Conservation (phyloP, 1,139 yeast genomes). For the Yamadazyma dendronema region DNA sequence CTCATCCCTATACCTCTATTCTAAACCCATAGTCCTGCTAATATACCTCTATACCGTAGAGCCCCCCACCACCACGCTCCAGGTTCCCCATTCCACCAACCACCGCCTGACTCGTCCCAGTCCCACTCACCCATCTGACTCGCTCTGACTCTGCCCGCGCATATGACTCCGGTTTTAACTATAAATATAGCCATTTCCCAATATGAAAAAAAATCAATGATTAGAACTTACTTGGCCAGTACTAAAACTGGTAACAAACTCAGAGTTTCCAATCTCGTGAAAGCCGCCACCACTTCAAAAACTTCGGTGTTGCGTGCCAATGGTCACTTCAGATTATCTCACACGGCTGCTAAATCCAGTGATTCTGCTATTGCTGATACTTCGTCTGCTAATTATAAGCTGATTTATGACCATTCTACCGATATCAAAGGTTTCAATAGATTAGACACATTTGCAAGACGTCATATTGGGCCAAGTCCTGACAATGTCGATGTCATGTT, state of each 20-base stretch:
- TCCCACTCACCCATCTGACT: too few species aligned
- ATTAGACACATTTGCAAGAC: conserved; percentile 81
- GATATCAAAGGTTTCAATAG: conserved; percentile 26
- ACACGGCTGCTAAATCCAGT: neutral
- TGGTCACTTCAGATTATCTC: conserved; percentile 2
- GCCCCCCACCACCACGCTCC: too few species aligned
- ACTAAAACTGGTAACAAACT: neutral
- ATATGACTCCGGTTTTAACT: neutral
- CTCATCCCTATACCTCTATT: neutral
- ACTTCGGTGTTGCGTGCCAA: too few species aligned
- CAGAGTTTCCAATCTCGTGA: too few species aligned
- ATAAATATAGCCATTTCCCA: neutral
- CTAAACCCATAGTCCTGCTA: neutral
- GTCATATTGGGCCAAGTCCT: conserved; percentile 87
- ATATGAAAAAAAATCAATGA: neutral
- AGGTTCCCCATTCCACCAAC: too few species aligned
- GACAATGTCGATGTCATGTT: conserved; percentile 66
- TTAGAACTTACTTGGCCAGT: conserved; percentile 2
- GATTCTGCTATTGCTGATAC: conserved; percentile 37
- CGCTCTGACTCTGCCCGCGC: neutral
- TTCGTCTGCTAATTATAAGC: conserved; percentile 41
- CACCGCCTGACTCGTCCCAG: too few species aligned
- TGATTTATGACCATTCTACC: conserved; percentile 39
- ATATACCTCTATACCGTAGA: too few species aligned
- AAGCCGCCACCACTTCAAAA: too few species aligned